These are phyloP conservation scores for Strobilomyces confusus DNA, from an alignment of 768 basidiomycete species.

Conservation along the genomic window DNA sequence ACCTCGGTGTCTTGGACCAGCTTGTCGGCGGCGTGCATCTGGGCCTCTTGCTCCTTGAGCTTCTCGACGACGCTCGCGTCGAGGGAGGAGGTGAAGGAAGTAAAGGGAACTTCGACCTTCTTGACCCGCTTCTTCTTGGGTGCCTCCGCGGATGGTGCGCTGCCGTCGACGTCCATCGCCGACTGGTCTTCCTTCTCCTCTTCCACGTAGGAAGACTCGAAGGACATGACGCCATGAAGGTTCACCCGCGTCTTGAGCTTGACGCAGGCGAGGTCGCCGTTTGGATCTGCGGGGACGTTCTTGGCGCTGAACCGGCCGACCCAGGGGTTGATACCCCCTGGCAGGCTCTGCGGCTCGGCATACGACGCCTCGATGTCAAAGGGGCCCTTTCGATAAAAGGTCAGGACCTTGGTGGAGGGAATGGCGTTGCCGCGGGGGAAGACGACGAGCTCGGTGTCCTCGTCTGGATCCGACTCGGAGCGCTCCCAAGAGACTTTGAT, in stretches of 20 bases:
- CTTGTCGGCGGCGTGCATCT: constrained; percentile 91
- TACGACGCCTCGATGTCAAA: constrained; percentile 90
- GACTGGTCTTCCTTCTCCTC: constrained; percentile 71
- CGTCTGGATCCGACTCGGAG: constrained; percentile 69
- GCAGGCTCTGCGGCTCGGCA: constrained; percentile 65
- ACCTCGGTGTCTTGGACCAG: constrained; percentile 98
- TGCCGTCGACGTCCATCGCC: constrained; percentile 65
- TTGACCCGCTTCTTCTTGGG: constrained; percentile 85
- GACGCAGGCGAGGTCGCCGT: constrained; percentile 74
- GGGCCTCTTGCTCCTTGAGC: constrained; percentile 75
- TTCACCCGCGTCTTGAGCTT: constrained; percentile 91
- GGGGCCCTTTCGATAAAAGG: constrained; percentile 84
- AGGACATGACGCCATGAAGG: constrained; percentile 79
- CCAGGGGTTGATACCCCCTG: constrained; percentile 82
- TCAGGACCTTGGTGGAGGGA: constrained; percentile 93
- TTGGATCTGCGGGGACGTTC: constrained; percentile 63
- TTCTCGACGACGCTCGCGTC: constrained; percentile 61
- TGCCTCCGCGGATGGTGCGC: constrained; percentile 34
- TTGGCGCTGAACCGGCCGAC: constrained; percentile 80
- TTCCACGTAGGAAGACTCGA: constrained; percentile 84
- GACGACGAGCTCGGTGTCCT: constrained; percentile 88
- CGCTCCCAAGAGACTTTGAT: constrained; percentile 89
- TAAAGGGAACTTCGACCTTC: constrained; percentile 79
- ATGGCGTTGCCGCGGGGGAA: constrained; percentile 83
- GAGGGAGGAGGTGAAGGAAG: constrained; percentile 59